These are phyloP conservation scores for Xerocomus minutiporus DNA, from an alignment of 1,284 basidiomycete genomes.

Conservation along the genomic window DNA sequence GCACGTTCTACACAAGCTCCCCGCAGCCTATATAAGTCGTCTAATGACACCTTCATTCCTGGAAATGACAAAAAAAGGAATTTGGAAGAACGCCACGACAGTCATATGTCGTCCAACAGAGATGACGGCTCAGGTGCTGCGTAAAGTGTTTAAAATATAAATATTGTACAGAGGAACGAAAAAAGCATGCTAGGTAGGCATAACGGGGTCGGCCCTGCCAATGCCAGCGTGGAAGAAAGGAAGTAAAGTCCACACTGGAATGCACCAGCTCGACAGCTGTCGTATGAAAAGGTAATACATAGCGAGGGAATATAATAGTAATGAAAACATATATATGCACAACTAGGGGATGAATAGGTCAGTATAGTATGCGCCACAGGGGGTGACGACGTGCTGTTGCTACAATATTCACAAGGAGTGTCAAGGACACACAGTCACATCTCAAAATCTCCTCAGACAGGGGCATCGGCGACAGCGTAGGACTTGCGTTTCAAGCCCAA, in stretches of 20 bases:
- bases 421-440: background rate
- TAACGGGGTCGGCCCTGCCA: background rate
- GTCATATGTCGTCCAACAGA: too few species aligned
- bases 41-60: background rate
- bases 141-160: background rate
- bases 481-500: conserved; percentile 12
- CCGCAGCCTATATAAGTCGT: background rate
- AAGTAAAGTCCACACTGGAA: background rate
- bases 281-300: conserved; percentile 5
- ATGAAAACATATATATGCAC: background rate
- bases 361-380: background rate
- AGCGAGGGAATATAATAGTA: background rate
- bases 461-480: background rate
- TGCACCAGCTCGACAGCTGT: conserved; percentile 1
- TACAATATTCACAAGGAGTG: background rate
- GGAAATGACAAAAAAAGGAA: background rate
- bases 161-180: too few species aligned
- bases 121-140: too few species aligned
- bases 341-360: background rate
- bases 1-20: too few species aligned
- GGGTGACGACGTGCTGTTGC: background rate
- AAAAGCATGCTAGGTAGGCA: background rate
- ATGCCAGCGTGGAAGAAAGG: background rate
- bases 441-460: background rate
- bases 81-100: too few species aligned